These are phyloP conservation scores for Chamaecrista fasciculata DNA, from an alignment of 306 rosid genomes.

Conservation along the genomic window DNA sequence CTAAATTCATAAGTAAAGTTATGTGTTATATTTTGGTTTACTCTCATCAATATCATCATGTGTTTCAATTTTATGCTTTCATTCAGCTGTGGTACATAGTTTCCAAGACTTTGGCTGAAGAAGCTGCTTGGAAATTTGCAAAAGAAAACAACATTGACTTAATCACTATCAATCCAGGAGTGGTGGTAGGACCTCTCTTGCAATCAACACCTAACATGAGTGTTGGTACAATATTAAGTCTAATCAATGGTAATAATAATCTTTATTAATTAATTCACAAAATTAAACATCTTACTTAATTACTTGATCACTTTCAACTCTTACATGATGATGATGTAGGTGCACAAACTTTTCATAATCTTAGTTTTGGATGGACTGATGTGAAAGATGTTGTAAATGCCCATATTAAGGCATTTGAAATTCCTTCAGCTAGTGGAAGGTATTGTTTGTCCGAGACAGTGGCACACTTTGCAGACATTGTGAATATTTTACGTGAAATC, in stretches of 20 bases:
- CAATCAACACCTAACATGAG: constrained; percentile 60
- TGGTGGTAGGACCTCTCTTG: constrained; percentile 67
- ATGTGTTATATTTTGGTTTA: too few relatives aligned
- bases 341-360: background rate
- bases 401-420: background rate
- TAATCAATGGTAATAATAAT: constrained; percentile 49
- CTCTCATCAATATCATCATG: background rate
- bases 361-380: background rate
- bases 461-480: background rate
- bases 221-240: constrained; percentile 38
- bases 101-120: constrained; percentile 76
- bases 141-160: constrained; percentile 63
- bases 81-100: constrained; percentile 56
- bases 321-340: too few relatives aligned
- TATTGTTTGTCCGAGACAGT: background rate
- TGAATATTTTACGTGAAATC: background rate
- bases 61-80: background rate
- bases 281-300: too few relatives aligned
- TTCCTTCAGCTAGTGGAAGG: background rate
- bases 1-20: too few relatives aligned
- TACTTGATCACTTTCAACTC: too few relatives aligned
- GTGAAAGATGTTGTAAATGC: constrained; percentile 3
- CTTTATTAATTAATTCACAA: too few relatives aligned
- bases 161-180: constrained; percentile 58
- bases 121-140: constrained; percentile 64